Base-by-base conservation (phyloP, 176 grass and related monocot genomes). In the Themeda triandra region DNA sequence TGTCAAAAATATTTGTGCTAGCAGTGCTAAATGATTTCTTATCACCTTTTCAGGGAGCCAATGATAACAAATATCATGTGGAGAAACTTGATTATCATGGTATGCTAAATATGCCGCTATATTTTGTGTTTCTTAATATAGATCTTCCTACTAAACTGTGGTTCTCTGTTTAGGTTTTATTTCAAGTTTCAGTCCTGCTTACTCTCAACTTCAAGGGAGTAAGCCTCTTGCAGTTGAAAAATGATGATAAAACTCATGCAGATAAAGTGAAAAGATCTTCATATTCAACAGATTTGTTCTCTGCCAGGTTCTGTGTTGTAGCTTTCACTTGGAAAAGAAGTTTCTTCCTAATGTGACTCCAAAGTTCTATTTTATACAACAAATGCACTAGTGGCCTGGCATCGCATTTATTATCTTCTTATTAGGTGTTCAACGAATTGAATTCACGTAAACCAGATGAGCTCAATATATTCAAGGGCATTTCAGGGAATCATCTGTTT, bases 251-350 rank as follows among this genome's bases (percentile, higher is more conserved):
- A 37, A 86, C 82, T 8, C 96, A 98, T 76, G 93, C 93, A 27
- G 91, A 95, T 68, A 86, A 87, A 89, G 83, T 86, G 39, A 99
- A 95, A 89, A 94, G 96, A 94, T 91, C 2, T 96, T 99, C 70
- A 99, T 99, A 83, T 99, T 99, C 69, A 99, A 96, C 80, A 91
- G 93, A 5, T 99, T 99, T 82, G 96, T 99, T 66, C 90, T 99
- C 23, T 99, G 91, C 28, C 96, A 99, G 69, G 96, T 96, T 28
- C 5, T 49, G 39, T 29, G 29, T 66, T 70, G 15, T 19, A 73
- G 42, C 71, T 48, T 73, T 29, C 1, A 3, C 44, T 30, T 27
- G 48, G 41, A 45, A 5, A 48, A n/a, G n/a, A n/a, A n/a, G n/a
- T n/a, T n/a, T n/a, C n/a, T n/a, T 27, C 48, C 49, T 59, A 71